Percentiles rank a stretch among this genome's conserved stretches.
Conservation (phyloP, 495 filamentous ascomycete genomes). For the Annulohypoxylon nitens region DNA sequence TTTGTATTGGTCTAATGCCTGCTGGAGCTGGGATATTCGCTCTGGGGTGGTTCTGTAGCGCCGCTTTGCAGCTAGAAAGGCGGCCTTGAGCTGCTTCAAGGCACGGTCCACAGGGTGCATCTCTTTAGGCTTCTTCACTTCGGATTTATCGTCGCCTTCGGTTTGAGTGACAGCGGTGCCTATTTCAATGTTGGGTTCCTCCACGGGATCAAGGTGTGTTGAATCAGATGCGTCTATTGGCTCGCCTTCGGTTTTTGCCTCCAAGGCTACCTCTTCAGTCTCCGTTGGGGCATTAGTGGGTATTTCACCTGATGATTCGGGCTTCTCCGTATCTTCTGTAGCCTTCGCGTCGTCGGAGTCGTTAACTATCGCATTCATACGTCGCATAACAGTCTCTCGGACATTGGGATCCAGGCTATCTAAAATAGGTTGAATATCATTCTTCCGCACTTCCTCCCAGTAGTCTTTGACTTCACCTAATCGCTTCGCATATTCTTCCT, state of each 20-base stretch:
- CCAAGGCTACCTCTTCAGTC: conserved; percentile 24
- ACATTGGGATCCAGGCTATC: conserved; percentile 59
- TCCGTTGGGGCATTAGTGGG: neutral
- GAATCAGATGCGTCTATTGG: conserved; percentile 18
- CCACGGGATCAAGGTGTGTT: conserved; percentile 13
- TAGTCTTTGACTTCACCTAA: conserved; percentile 83
- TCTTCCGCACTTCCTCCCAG: conserved; percentile 84
- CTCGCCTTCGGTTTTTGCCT: conserved; percentile 15
- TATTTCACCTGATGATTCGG: conserved; percentile 17
- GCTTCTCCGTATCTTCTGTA: conserved; percentile 25
- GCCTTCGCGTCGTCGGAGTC: conserved; percentile 30
- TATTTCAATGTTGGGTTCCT: conserved; percentile 24
- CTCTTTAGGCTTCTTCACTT: conserved; percentile 45
- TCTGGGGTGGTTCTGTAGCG: conserved; percentile 81
- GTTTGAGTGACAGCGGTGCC: conserved; percentile 16
- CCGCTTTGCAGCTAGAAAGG: conserved; percentile 81
- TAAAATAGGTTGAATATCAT: conserved; percentile 80
- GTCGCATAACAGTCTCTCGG: conserved; percentile 57
- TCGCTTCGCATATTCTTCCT: conserved; percentile 73
- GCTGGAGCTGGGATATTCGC: conserved; percentile 78
- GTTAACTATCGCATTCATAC: conserved; percentile 54
- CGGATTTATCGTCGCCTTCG: conserved; percentile 29
- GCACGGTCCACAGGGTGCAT: conserved; percentile 68
- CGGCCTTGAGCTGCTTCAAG: conserved; percentile 79
- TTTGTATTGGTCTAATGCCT: conserved; percentile 74